phyloP scores from a whole-genome alignment of 257 asterid species.

The Echium plantagineum region DNA sequence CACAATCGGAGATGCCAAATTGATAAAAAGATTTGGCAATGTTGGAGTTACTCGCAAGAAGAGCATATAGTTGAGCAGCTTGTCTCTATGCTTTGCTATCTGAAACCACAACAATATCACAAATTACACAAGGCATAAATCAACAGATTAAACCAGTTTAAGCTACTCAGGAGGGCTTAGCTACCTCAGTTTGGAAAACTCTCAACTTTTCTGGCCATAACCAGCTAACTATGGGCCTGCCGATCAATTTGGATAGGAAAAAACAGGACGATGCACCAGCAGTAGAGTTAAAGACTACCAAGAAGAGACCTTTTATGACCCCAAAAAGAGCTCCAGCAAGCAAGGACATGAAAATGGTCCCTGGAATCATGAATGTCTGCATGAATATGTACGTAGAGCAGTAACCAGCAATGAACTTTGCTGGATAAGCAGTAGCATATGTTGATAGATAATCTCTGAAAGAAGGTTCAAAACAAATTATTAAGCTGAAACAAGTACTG shows the following conservation, averaged over 20 bases:
- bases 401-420: slow-evolving; percentile 70
- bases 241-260: slow-evolving; percentile 75
- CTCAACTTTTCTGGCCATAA: slow-evolving; percentile 82
- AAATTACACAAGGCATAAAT: slow-evolving; percentile 2
- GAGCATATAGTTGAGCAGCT: slow-evolving; percentile 84
- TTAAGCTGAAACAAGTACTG: slow-evolving; percentile 2
- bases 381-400: slow-evolving; percentile 89
- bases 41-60: slow-evolving; percentile 87
- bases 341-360: slow-evolving; percentile 90
- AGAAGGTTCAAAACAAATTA: slow-evolving; percentile 13
- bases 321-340: slow-evolving; percentile 95
- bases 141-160: background rate
- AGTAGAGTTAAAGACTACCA: slow-evolving; percentile 83
- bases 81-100: slow-evolving; percentile 80
- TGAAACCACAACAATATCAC: slow-evolving; percentile 17
- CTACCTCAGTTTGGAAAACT: slow-evolving; percentile 81
- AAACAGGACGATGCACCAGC: slow-evolving; percentile 93
- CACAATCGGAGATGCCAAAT: slow-evolving; percentile 88
- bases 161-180: slow-evolving; percentile 4
- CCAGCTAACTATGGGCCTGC: slow-evolving; percentile 76
- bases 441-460: slow-evolving; percentile 72
- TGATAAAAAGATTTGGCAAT: slow-evolving; percentile 83
- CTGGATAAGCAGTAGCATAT: slow-evolving; percentile 58
- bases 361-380: slow-evolving; percentile 97
- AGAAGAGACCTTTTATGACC: slow-evolving; percentile 62